Conservation (phyloP, 495 filamentous ascomycete species). For the Cetradonia linearis region DNA sequence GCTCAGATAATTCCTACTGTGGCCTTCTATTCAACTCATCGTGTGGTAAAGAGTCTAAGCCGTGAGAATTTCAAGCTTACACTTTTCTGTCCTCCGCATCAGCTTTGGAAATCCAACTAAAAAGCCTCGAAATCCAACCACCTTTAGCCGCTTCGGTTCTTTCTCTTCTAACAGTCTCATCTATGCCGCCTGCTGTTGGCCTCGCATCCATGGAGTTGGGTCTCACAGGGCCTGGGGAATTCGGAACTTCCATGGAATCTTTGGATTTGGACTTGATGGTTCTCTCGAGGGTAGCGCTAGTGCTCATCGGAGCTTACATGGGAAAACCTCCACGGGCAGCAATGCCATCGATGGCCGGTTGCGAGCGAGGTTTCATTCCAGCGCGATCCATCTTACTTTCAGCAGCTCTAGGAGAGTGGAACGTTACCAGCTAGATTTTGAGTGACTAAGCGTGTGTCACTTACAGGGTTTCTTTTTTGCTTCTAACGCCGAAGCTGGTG, state of each 20-base stretch:
- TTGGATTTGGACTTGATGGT: background rate
- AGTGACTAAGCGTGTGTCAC: background rate
- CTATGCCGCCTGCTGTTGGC: background rate
- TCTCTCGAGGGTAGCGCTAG: background rate
- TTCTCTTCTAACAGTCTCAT: background rate
- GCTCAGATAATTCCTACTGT: background rate
- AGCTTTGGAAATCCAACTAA: constrained; percentile 5
- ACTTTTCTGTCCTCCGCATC: background rate
- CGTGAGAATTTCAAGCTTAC: background rate
- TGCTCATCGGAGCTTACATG: background rate
- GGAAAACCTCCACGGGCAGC: background rate
- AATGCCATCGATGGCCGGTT: background rate
- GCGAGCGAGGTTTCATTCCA: background rate
- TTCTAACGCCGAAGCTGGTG: constrained; percentile 1
- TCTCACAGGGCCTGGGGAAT: background rate
- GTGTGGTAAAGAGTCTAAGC: background rate
- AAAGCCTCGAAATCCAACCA: background rate
- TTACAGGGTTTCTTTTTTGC: background rate
- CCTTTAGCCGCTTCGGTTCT: background rate
- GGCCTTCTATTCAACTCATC: background rate
- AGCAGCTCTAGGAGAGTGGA: background rate
- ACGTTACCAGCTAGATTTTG: background rate
- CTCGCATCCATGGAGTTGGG: background rate
- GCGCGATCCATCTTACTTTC: background rate
- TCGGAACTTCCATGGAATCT: background rate